phyloP scores from a whole-genome alignment of 345 rosid species.

The Geranium rotundifolium region DNA sequence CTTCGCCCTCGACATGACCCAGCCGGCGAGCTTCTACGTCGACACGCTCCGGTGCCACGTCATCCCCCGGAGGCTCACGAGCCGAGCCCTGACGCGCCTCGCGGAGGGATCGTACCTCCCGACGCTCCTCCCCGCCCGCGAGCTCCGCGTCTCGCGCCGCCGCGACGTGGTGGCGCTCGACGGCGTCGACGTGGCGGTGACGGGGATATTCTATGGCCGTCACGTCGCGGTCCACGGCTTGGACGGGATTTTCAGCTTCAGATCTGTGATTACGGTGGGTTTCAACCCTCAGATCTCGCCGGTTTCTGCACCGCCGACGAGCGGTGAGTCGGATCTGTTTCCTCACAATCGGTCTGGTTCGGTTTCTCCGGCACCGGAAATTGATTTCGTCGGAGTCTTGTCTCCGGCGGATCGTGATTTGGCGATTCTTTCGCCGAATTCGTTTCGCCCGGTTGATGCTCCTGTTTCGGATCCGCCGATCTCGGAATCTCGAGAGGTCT shows the following conservation, averaged over 20 bases:
- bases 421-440: neutral
- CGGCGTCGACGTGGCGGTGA: slow-evolving; percentile 18
- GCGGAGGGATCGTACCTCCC: slow-evolving; percentile 22
- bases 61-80: slow-evolving; percentile 29
- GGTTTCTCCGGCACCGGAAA: neutral
- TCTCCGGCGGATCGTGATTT: neutral
- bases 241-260: slow-evolving; percentile 6
- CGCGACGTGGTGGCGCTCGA: slow-evolving; percentile 12
- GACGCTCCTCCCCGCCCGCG: slow-evolving; percentile 26
- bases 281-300: neutral
- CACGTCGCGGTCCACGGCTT: slow-evolving; percentile 35
- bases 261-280: neutral
- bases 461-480: neutral
- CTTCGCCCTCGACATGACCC: slow-evolving; percentile 38
- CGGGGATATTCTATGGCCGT: slow-evolving; percentile 28
- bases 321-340: neutral
- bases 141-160: slow-evolving; percentile 14
- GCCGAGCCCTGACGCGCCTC: slow-evolving; percentile 21
- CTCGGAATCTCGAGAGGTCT: neutral
- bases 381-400: neutral
- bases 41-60: slow-evolving; percentile 34
- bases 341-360: neutral
- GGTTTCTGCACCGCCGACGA: neutral
- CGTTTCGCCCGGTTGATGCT: neutral
- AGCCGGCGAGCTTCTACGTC: slow-evolving; percentile 26